Conservation (phyloP, 306 rosid genomes). For the Carpinus viminea region DNA sequence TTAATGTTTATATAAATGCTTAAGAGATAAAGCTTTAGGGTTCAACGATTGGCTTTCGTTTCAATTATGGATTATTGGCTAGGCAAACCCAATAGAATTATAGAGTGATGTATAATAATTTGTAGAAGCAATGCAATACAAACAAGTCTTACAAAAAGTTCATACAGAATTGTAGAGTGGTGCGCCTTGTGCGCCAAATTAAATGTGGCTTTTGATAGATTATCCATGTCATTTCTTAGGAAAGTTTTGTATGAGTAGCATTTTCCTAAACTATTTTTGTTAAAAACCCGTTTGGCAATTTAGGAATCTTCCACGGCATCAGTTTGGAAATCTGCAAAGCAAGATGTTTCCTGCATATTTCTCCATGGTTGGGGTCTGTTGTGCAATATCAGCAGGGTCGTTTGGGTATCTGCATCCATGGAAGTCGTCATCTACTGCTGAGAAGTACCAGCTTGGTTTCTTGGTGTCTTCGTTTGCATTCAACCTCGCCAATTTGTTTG, state of each 20-base stretch:
- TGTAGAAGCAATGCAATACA: background rate
- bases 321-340: slow-evolving; percentile 95
- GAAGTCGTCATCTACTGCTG: slow-evolving; percentile 69
- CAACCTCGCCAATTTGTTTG: slow-evolving; percentile 80
- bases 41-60: background rate
- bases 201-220: background rate
- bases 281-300: background rate
- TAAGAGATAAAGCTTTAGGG: background rate
- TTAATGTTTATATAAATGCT: background rate
- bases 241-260: background rate
- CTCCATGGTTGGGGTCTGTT: slow-evolving; percentile 71
- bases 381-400: slow-evolving; percentile 70
- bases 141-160: background rate
- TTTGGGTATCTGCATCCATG: slow-evolving; percentile 93
- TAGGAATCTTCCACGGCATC: slow-evolving; percentile 97
- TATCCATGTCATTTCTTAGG: background rate
- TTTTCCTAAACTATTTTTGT: background rate
- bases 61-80: background rate
- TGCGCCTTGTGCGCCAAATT: background rate
- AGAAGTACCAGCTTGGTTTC: slow-evolving; percentile 92
- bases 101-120: background rate
- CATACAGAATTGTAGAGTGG: background rate
- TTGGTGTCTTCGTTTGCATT: slow-evolving; percentile 82
- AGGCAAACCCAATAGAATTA: background rate
- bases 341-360: slow-evolving; percentile 99